A percentile compares a stretch with the other conserved stretches of the same genome.
Evolutionary conservation across 2,329 filamentous ascomycete species (phyloP).

Genomic region (Xylaria sp.): DNA sequence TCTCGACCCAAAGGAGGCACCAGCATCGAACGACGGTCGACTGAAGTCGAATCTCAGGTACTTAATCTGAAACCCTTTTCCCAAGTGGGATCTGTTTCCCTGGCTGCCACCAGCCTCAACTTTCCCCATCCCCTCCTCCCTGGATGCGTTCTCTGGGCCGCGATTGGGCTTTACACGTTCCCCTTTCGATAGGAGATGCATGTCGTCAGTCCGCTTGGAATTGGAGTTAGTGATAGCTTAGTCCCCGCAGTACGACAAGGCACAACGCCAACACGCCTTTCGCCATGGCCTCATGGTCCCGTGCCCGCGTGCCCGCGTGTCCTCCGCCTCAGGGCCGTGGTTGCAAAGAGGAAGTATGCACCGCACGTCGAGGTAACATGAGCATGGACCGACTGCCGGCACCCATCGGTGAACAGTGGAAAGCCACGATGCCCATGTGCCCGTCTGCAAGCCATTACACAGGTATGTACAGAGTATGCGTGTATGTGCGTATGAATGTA

Average conservation of each 20-base stretch:
- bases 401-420: constrained; percentile 34
- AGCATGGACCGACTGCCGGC: constrained; percentile 27
- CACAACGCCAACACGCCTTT: constrained; percentile 18
- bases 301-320: too few relatives aligned
- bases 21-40: background rate
- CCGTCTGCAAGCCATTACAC: constrained; percentile 4
- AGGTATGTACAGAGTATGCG: constrained; percentile 2
- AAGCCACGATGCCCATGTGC: constrained; percentile 23
- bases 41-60: background rate
- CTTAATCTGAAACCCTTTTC: constrained; percentile 16
- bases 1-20: background rate
- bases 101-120: constrained; percentile 35
- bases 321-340: constrained; percentile 16
- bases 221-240: constrained; percentile 3
- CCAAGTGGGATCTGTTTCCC: constrained; percentile 21
- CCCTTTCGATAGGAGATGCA: constrained; percentile 17
- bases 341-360: constrained; percentile 12
- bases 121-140: constrained; percentile 24
- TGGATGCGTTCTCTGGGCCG: background rate
- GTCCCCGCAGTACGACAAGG: constrained; percentile 17
- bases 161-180: constrained; percentile 11
- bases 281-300: constrained; percentile 8
- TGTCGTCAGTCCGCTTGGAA: constrained; percentile 7
- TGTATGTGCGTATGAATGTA: constrained; percentile 6
- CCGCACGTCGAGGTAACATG: constrained; percentile 28